Evolutionary conservation across 495 filamentous ascomycete species (phyloP), one percentile per base, ranked within the genome.

Genomic region (Patellaria atrata): DNA sequence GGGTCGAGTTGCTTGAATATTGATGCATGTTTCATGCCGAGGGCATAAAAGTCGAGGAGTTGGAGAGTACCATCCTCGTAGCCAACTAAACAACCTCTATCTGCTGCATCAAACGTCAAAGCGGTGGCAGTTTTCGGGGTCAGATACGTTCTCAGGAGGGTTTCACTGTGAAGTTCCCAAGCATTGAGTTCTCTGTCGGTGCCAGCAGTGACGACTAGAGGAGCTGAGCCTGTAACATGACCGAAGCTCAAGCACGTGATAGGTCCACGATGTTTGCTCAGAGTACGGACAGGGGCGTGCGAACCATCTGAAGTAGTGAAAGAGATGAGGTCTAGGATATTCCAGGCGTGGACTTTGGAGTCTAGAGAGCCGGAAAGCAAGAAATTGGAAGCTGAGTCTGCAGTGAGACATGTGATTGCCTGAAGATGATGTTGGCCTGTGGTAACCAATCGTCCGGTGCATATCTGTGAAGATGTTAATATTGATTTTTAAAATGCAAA

Each of bases 391-490:
- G 71, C 79, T 22, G 74, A 70, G 48, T 77, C 71, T 21, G 76
- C 68, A 14, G 73, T 76, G 18, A 94, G 65, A 44, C 72, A 72
- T 11, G 82, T 83, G 6, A 93, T 75, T 21, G 76, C 64, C 53
- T 92, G 85, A 22, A 97, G 68, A 64, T 97, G 89, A 30, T 81
- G 77, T 35, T 79, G 69, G 7, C 79, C 73, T n/a, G 89, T 92
- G 12, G 80, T 77, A 30, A 93, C 69, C 60, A 85, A 77, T 48
- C 89, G 70, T 21, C 87, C 89, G 18, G 83, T 91, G 42, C 74
- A 78, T 44, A 75, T 73, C 82, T 91, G 58, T 25, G 13, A 31
- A 20, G 1, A 26, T 24, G 19, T 32, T 35, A 3, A 29, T 21
- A 24, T 10, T 12, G 11, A 28, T n/a, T 11, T 18, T 15, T 4